Conservation (phyloP, 768 basidiomycete genomes). For the Termitomyces sp. region DNA sequence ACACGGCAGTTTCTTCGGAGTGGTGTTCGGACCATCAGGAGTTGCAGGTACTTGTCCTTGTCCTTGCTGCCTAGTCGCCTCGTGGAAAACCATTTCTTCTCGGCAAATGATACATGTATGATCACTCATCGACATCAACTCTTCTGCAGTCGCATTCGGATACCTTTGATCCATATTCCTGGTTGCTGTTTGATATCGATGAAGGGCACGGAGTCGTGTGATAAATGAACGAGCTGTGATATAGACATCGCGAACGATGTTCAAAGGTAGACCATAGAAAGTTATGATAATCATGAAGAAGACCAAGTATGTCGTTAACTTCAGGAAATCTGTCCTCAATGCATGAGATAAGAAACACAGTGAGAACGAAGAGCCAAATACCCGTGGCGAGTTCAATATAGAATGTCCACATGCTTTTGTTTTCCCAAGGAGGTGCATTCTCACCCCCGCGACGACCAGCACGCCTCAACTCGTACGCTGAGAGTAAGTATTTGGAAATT, state of each 20-base stretch:
- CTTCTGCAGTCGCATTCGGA: conserved; percentile 86
- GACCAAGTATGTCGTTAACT: conserved; percentile 85
- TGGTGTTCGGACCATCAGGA: conserved; percentile 82
- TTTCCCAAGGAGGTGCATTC: conserved; percentile 91
- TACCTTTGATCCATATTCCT: conserved; percentile 96
- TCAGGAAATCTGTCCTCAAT: conserved; percentile 74
- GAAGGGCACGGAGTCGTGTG: conserved; percentile 79
- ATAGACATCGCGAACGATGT: conserved; percentile 97
- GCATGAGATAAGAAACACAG: conserved; percentile 9
- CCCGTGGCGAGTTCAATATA: conserved; percentile 92
- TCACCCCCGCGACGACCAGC: conserved; percentile 77
- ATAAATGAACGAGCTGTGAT: conserved; percentile 93
- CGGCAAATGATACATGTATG: conserved; percentile 97
- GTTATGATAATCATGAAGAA: conserved; percentile 96
- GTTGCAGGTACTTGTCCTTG: conserved; percentile 23
- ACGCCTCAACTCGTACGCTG: conserved; percentile 75
- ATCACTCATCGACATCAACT: conserved; percentile 79
- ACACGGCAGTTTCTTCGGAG: conserved; percentile 94
- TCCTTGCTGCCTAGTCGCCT: conserved; percentile 14
- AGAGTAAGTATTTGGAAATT: conserved; percentile 79
- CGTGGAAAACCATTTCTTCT: conserved; percentile 77
- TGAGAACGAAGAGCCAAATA: conserved; percentile 31
- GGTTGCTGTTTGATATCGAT: conserved; percentile 92
- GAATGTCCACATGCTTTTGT: conserved; percentile 96
- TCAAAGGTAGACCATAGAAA: conserved; percentile 91